A percentile compares a stretch with the other conserved stretches of the same genome.
Evolutionary conservation across 306 rosid species (phyloP).

Genomic region (Abrus pulchellus): DNA sequence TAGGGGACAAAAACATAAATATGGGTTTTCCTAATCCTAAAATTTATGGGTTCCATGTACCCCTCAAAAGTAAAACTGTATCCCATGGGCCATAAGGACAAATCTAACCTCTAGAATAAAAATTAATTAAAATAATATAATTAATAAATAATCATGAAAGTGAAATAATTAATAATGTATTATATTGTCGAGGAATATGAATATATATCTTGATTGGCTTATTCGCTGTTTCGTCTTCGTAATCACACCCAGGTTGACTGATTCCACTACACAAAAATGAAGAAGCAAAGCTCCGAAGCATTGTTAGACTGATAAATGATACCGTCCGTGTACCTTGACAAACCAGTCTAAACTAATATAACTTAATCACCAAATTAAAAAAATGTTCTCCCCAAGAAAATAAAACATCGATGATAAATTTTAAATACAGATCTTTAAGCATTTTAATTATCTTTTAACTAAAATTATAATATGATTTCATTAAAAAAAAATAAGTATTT

Average conservation of each 20-base stretch:
- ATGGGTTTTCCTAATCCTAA: not conserved
- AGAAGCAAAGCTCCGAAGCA: not conserved
- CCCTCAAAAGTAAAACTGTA: not conserved
- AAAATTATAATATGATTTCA: too few relatives aligned
- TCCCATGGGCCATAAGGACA: not conserved
- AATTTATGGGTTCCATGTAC: not conserved
- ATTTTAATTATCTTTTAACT: too few relatives aligned
- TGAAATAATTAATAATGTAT: not conserved
- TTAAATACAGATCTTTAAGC: too few relatives aligned
- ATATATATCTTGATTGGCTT: not conserved
- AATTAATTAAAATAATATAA: not conserved
- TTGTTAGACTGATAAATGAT: not conserved
- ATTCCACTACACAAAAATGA: not conserved
- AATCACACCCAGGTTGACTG: not conserved
- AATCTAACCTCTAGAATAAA: not conserved
- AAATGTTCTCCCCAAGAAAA: too few relatives aligned
- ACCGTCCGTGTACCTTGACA: too few relatives aligned
- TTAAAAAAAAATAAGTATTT: too few relatives aligned
- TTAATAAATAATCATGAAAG: not conserved
- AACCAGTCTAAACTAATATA: too few relatives aligned
- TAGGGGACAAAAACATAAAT: too few relatives aligned
- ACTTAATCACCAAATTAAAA: too few relatives aligned
- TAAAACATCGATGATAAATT: too few relatives aligned
- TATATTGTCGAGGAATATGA: not conserved
- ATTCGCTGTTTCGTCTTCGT: not conserved